These are phyloP conservation scores for Penicillium psychrosexuale DNA, from an alignment of 2,329 filamentous ascomycete genomes.

Conservation along the genomic window DNA sequence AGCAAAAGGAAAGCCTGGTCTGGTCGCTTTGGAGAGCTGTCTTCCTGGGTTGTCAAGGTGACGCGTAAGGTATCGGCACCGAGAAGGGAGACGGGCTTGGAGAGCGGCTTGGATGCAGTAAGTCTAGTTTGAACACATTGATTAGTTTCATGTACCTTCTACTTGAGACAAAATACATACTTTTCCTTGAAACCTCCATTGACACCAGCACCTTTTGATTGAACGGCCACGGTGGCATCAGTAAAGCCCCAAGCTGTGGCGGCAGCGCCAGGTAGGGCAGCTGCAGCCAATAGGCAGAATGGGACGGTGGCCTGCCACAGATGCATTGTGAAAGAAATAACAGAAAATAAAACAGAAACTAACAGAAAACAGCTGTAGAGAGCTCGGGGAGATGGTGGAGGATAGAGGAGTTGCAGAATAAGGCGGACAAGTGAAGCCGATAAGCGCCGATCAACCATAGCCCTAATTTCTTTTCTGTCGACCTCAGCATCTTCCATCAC, in stretches of 20 bases:
- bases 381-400: constrained; percentile 12
- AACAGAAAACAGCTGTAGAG: constrained; percentile 2
- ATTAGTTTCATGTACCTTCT: constrained; percentile 9
- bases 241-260: constrained; percentile 60
- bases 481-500: constrained; percentile 14
- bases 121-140: constrained; percentile 49
- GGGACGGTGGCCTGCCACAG: constrained; percentile 35
- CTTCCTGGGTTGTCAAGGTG: constrained; percentile 74
- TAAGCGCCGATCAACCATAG: constrained; percentile 30
- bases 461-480: constrained; percentile 39
- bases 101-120: constrained; percentile 57
- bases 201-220: constrained; percentile 58
- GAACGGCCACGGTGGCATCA: constrained; percentile 61
- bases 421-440: constrained; percentile 24
- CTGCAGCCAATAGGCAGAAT: constrained; percentile 37
- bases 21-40: constrained; percentile 73
- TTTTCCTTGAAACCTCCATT: constrained; percentile 55
- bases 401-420: constrained; percentile 21
- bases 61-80: constrained; percentile 74
- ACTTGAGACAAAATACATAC: constrained; percentile 35
- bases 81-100: constrained; percentile 63
- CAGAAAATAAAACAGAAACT: constrained; percentile 2
- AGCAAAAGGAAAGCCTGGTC: constrained; percentile 92
- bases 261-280: constrained; percentile 40
- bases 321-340: constrained; percentile 33